Conservation (phyloP, 495 filamentous ascomycete species). For the Tuber melanosporum region DNA sequence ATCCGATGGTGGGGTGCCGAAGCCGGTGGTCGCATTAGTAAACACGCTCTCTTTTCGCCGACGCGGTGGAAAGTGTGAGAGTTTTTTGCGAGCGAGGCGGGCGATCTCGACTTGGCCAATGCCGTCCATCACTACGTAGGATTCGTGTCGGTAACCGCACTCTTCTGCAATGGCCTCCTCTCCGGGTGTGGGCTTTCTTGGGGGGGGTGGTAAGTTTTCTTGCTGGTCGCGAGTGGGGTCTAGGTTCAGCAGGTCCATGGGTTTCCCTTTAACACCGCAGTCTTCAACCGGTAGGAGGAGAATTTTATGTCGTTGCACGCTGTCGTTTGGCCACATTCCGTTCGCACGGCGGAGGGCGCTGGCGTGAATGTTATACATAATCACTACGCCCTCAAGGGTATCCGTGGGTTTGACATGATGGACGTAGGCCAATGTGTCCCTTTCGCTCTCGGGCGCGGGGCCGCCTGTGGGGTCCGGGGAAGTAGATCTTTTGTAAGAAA, state of each 20-base stretch:
- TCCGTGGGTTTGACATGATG: conserved; percentile 77
- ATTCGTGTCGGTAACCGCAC: conserved; percentile 30
- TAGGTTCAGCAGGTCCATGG: conserved; percentile 16
- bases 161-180: conserved; percentile 13
- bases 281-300: conserved; percentile 84
- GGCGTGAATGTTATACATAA: conserved; percentile 77
- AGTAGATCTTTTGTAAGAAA: conserved; percentile 27
- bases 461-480: conserved; percentile 47
- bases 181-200: conserved; percentile 24
- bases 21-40: conserved; percentile 49
- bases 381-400: conserved; percentile 81
- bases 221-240: conserved; percentile 46
- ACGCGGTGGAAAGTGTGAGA: conserved; percentile 88
- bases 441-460: conserved; percentile 52
- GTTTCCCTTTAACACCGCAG: conserved; percentile 73
- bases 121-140: conserved; percentile 44
- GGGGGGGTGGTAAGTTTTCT: conserved; percentile 48
- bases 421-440: conserved; percentile 75
- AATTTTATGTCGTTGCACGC: conserved; percentile 71
- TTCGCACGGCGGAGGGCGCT: conserved; percentile 79
- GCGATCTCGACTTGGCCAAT: conserved; percentile 71
- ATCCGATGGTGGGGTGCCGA: conserved; percentile 40
- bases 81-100: conserved; percentile 66
- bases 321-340: conserved; percentile 87
- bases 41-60: conserved; percentile 68